Conservation (phyloP, 2,329 filamentous ascomycete genomes). For the Bipolaris gigantea region DNA sequence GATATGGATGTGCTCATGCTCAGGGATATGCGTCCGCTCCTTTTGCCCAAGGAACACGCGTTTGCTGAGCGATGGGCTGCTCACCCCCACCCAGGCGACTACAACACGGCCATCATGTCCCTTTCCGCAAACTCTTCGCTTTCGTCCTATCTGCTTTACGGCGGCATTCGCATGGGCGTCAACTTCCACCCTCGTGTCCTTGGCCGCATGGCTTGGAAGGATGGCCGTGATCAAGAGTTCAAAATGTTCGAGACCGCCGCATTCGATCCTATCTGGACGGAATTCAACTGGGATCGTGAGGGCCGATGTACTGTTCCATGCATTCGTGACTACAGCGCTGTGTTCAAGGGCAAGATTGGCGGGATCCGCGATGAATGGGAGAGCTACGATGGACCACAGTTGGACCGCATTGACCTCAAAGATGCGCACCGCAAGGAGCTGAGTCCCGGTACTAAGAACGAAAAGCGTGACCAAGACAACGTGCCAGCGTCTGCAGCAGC, state of each 20-base stretch:
- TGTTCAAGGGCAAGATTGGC: constrained; percentile 54
- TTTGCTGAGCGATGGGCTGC: constrained; percentile 61
- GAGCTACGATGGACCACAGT: constrained; percentile 52
- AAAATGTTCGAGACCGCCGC: constrained; percentile 61
- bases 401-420: constrained; percentile 42
- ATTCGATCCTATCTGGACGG: constrained; percentile 61
- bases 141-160: constrained; percentile 58
- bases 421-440: constrained; percentile 35
- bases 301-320: constrained; percentile 59
- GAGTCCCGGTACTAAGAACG: constrained; percentile 4
- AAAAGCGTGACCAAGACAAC: constrained; percentile 26
- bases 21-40: constrained; percentile 57
- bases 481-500: constrained; percentile 34
- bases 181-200: constrained; percentile 61
- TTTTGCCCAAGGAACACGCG: constrained; percentile 54
- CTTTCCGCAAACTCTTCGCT: constrained; percentile 59
- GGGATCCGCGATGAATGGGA: constrained; percentile 57
- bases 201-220: constrained; percentile 60
- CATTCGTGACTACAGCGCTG: constrained; percentile 56
- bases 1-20: constrained; percentile 61
- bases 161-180: constrained; percentile 60
- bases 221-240: constrained; percentile 56
- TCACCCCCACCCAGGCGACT: constrained; percentile 57
- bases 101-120: constrained; percentile 61
- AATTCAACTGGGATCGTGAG: constrained; percentile 58